Evolutionary conservation across 495 filamentous ascomycete species (phyloP), one percentile per base, ranked within the genome.

Genomic region (Gamarada debralockiae): DNA sequence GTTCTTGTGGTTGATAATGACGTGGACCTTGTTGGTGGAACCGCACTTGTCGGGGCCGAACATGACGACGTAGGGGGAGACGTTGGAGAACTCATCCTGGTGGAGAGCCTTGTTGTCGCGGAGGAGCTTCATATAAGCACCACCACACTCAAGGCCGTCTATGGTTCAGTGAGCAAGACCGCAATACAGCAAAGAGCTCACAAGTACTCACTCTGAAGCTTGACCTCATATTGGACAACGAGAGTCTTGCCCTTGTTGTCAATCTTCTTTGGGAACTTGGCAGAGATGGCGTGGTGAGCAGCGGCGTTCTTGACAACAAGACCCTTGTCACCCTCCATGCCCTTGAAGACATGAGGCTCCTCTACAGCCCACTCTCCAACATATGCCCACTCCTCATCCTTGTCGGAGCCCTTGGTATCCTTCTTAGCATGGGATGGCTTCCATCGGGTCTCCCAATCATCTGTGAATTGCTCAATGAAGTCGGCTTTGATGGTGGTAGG

Each of bases 1-100:
- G 83, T 97, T 99, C 87, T 97, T 99, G 88, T 97, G 95, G 69
- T 93, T 92, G 86, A 99, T 95, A 73, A 99, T 99, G 75, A 99
- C 96, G 80, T 99, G 95, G 51, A 99, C 89, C 86, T 97, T 97
- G 83, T 99, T 99, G 69, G 90, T 97, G 65, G 88, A 82, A 73
- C 93, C 95, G 70, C 95, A 99, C 85, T 97, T 99, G 77, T 99
- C 95, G 65, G 95, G 95, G 59, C 95, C 95, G 70, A 99, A 99
- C 95, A 97, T 97, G 77, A 99, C 95, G 58, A 99, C 88, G 69
- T 99, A 99, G 33, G 95, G 95, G 40, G 92, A 92, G 42, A 84
- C 79, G 74, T 99, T 96, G 64, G 91, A 93, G 79, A 99, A 99
- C 75, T 99, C 95, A 50, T 97, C 93, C 65, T 85, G 80, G 73